Percentiles rank a stretch among this genome's conserved stretches.
These are phyloP conservation scores for Rosa lucieae DNA, from an alignment of 306 rosid genomes.

Conservation along the genomic window DNA sequence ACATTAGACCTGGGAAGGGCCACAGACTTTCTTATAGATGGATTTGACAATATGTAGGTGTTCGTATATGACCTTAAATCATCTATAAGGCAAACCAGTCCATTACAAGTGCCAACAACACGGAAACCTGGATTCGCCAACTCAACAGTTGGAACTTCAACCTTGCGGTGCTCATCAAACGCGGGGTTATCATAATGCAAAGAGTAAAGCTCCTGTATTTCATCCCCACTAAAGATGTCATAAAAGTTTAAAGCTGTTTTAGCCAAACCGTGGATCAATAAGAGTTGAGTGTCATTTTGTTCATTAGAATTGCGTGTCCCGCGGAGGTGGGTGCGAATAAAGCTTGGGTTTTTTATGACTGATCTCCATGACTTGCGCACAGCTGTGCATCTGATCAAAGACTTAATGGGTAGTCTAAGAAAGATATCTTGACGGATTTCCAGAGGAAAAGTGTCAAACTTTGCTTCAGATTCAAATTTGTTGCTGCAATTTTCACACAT, in stretches of 20 bases:
- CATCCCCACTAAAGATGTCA: not conserved
- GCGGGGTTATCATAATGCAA: not conserved
- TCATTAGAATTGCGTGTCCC: not conserved
- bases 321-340: not conserved
- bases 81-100: not conserved
- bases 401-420: not conserved
- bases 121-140: not conserved
- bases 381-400: not conserved
- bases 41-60: not conserved
- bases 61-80: not conserved
- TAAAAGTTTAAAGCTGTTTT: not conserved
- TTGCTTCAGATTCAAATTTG: not conserved
- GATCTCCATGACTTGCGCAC: conserved; percentile 3
- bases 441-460: not conserved
- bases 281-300: not conserved
- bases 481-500: not conserved
- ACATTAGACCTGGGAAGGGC: not conserved
- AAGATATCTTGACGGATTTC: not conserved
- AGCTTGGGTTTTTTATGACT: not conserved
- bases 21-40: not conserved
- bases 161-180: not conserved
- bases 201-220: not conserved
- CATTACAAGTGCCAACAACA: not conserved
- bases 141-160: not conserved
- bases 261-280: not conserved